Evolutionary conservation across 306 rosid genomes (phyloP).

Genomic region (Erythrophleum fordii): DNA sequence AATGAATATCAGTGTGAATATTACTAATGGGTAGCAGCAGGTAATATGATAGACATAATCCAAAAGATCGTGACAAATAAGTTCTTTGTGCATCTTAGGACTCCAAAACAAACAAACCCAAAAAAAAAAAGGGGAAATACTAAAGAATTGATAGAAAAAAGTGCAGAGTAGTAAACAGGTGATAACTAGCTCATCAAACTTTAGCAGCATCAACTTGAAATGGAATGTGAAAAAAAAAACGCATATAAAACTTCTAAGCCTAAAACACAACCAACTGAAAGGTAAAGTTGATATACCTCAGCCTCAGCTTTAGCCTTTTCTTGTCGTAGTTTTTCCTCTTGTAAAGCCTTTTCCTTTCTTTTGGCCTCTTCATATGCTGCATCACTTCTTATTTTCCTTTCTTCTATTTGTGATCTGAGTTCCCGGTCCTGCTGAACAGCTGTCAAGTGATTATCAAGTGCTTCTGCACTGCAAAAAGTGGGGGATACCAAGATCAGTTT

Average conservation of each 20-base stretch:
- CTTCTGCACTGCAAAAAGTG: conserved; percentile 74
- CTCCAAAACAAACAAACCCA: conserved; percentile 6
- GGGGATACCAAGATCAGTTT: conserved; percentile 41
- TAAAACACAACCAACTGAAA: conserved; percentile 29
- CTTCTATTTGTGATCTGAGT: conserved; percentile 87
- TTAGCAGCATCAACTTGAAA: conserved; percentile 24
- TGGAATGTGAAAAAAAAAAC: conserved; percentile 28
- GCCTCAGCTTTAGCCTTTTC: conserved; percentile 89
- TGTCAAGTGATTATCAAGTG: conserved; percentile 87
- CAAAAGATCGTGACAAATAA: conserved; percentile 18
- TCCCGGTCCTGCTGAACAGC: conserved; percentile 84
- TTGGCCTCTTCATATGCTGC: conserved; percentile 90
- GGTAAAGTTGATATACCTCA: conserved; percentile 56
- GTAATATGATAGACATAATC: conserved; percentile 1
- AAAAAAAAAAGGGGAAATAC: neutral
- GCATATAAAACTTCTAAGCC: conserved; percentile 1
- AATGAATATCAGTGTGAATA: conserved; percentile 2
- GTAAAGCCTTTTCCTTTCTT: conserved; percentile 77
- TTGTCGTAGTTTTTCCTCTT: conserved; percentile 79
- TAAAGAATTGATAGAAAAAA: conserved; percentile 6
- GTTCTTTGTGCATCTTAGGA: conserved; percentile 20
- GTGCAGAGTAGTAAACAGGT: conserved; percentile 15
- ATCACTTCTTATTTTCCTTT: conserved; percentile 83
- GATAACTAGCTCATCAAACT: conserved; percentile 28
- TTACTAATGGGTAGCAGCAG: neutral